Evolutionary conservation across 768 basidiomycete species (phyloP), one percentile per base, ranked within the genome.

Genomic region (Grammothele lineata): DNA sequence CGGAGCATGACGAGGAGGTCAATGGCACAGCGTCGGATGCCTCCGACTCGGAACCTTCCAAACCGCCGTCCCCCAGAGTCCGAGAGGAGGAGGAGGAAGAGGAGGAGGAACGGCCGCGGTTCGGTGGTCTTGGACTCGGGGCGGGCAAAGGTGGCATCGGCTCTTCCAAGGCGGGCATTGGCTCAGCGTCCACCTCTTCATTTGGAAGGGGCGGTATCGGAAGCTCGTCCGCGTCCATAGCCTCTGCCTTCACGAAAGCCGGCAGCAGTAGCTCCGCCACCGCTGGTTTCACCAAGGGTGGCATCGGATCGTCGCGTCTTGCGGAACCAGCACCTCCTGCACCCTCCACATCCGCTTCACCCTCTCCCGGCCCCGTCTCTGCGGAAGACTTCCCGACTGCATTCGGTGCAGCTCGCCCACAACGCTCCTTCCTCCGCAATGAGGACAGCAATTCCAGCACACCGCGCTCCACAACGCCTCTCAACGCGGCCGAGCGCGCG

Each of bases 401-500:
- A 1, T 71, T 74, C 37, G 71, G 75, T 32, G 61, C 63, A 19
- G 48, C 65, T n/a, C 66, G 67, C 32, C 41, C 68, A 0, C 73
- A 72, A 36, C 70, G 74, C 2, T 68, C 74, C 9, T 83, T 93
- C 61, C 63, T 81, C 26, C 84, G 85, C 42, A 69, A 74, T 56
- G 62, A 66, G 25, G 63, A 67, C 26, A 59, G 75, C 11, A 46
- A 50, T 6, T 44, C 57, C 30, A 47, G 51, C 5, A 36, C 48
- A 3, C 66, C 81, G 14, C 27, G 62, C 1, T 49, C 60, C 6
- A 49, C 56, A 4, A 65, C 76, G 1, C 76, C 76, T 40, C 75
- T 96, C 17, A 78, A 77, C 17, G 67, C 79, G 1, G 58, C 73
- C 15, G 94, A 98, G 57, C 70, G 74, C 48, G 72, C 74, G n/a